phyloP scores from a whole-genome alignment of 306 rosid genomes.

The Pueraria montana region DNA sequence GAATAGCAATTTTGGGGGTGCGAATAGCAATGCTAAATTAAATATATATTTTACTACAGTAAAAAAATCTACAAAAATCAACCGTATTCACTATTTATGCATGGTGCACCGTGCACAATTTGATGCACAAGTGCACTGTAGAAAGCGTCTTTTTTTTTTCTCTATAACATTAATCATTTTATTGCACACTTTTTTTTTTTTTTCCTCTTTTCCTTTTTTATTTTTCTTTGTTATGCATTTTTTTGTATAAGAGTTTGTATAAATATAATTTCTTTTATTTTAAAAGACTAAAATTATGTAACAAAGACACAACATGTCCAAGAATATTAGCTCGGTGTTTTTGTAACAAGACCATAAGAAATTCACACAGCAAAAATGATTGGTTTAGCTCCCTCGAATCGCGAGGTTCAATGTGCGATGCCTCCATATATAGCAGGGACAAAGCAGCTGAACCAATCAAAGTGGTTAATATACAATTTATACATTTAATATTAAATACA shows the following conservation, averaged over 20 bases:
- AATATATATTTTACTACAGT: no score
- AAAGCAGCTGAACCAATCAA: slow-evolving; percentile 30
- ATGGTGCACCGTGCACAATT: no score
- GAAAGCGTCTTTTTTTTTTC: neutral
- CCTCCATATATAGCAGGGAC: slow-evolving; percentile 22
- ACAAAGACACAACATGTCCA: neutral
- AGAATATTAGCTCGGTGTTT: neutral
- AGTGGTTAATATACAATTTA: slow-evolving; percentile 30
- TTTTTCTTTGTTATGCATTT: neutral
- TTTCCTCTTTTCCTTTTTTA: neutral
- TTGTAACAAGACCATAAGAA: neutral
- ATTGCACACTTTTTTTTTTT: no score
- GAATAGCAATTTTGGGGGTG: no score
- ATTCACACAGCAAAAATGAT: slow-evolving; percentile 2
- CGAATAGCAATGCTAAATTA: no score
- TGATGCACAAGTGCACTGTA: no score
- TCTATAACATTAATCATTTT: neutral
- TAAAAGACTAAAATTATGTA: neutral
- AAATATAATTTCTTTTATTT: no score
- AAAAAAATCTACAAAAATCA: no score
- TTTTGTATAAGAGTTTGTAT: no score
- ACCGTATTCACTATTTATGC: no score
- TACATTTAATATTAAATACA: slow-evolving; percentile 11
- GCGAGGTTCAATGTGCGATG: slow-evolving; percentile 39
- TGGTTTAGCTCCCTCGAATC: slow-evolving; percentile 49